Percentiles rank a stretch among this genome's conserved stretches.
These are phyloP conservation scores for Globisporangium parvum DNA, from an alignment of 352 stramenopile genomes.

Conservation along the genomic window DNA sequence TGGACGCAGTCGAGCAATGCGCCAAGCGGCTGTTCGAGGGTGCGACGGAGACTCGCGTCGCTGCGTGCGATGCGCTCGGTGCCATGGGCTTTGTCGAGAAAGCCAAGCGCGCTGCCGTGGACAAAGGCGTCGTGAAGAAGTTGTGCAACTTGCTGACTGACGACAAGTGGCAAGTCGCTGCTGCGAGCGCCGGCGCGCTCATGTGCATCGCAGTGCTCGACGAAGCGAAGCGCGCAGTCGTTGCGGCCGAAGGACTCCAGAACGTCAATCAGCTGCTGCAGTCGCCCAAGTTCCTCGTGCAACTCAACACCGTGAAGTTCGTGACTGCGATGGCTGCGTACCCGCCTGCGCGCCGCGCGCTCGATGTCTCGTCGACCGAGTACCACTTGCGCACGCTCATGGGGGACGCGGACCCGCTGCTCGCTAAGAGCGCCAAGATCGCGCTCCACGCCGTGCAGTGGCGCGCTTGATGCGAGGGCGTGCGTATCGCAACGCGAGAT, in stretches of 20 bases:
- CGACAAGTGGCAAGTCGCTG: conserved; percentile 42
- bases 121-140: conserved; percentile 43
- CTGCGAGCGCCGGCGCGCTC: conserved; percentile 47
- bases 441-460: conserved; percentile 58
- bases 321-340: conserved; percentile 53
- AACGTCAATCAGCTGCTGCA: conserved; percentile 60
- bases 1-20: conserved; percentile 37
- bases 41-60: conserved; percentile 31
- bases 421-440: conserved; percentile 49
- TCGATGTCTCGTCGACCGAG: conserved; percentile 48
- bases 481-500: neutral
- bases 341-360: conserved; percentile 35
- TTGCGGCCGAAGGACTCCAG: conserved; percentile 36
- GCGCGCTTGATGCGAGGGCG: conserved; percentile 24
- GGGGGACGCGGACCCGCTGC: conserved; percentile 30
- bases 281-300: conserved; percentile 42
- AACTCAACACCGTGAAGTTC: conserved; percentile 66
- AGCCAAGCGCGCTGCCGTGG: conserved; percentile 45
- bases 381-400: conserved; percentile 41
- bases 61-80: conserved; percentile 45
- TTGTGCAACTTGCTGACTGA: conserved; percentile 56
- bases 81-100: conserved; percentile 57
- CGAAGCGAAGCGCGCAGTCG: conserved; percentile 61
- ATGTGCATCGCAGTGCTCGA: conserved; percentile 63
- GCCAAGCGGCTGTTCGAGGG: conserved; percentile 36